phyloP scores from a whole-genome alignment of 345 rosid genomes.

The Salix dunnii region DNA sequence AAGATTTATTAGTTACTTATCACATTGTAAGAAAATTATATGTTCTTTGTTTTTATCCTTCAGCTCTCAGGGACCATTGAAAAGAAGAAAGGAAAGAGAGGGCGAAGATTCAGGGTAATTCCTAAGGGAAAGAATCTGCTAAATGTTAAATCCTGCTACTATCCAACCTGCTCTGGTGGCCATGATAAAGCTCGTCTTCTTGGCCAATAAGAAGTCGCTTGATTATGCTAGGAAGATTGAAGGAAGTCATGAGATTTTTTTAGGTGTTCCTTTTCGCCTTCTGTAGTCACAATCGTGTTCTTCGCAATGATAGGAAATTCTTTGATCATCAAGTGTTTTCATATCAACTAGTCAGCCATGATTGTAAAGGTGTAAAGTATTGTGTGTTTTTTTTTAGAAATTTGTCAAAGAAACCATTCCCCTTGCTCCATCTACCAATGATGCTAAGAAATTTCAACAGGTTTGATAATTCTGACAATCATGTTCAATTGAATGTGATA shows the following conservation, averaged over 20 bases:
- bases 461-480: neutral
- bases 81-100: conserved; percentile 19
- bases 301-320: neutral
- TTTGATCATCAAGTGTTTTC: neutral
- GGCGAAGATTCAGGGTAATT: conserved; percentile 9
- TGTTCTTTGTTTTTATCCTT: neutral
- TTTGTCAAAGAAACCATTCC: neutral
- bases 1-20: too few relatives aligned
- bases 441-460: neutral
- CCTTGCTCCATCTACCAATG: neutral
- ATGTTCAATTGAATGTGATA: neutral
- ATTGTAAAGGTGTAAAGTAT: neutral
- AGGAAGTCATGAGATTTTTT: neutral
- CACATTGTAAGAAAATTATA: neutral
- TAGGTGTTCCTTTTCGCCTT: neutral
- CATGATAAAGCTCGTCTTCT: conserved; percentile 14
- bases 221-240: conserved; percentile 6
- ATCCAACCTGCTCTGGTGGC: conserved; percentile 14
- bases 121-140: conserved; percentile 25
- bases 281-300: neutral
- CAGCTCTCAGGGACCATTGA: conserved; percentile 10
- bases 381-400: neutral
- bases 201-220: neutral
- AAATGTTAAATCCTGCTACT: conserved; percentile 30
- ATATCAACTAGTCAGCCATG: neutral